Percentiles rank a stretch among this genome's conserved stretches.
Conservation (phyloP, 2,329 filamentous ascomycete species). For the Aspergillus ochraceoroseus region DNA sequence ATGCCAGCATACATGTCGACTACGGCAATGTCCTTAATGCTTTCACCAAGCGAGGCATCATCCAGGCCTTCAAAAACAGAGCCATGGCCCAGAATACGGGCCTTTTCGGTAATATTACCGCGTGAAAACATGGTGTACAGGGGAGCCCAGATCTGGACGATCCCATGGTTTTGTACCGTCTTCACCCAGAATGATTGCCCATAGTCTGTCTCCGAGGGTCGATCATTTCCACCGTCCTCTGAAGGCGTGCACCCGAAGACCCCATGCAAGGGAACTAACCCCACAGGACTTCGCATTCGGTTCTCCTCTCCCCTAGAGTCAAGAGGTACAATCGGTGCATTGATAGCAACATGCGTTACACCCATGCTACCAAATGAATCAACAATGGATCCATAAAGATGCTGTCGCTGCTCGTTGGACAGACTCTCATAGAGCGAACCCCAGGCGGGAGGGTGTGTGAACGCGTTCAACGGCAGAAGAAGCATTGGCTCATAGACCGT, state of each 20-base stretch:
- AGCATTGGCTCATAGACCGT: slow-evolving; percentile 56
- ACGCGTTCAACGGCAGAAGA: slow-evolving; percentile 50
- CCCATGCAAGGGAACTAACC: slow-evolving; percentile 66
- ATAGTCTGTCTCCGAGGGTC: slow-evolving; percentile 53
- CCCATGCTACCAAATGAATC: slow-evolving; percentile 35
- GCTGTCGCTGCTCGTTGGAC: slow-evolving; percentile 26
- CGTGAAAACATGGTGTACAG: slow-evolving; percentile 90
- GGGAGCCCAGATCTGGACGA: slow-evolving; percentile 81
- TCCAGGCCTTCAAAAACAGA: slow-evolving; percentile 34
- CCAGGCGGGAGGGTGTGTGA: slow-evolving; percentile 34
- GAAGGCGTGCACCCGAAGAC: slow-evolving; percentile 59
- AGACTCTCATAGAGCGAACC: slow-evolving; percentile 28
- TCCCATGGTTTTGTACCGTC: slow-evolving; percentile 68
- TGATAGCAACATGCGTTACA: slow-evolving; percentile 55
- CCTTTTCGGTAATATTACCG: slow-evolving; percentile 86
- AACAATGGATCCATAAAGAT: slow-evolving; percentile 43
- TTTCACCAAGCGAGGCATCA: slow-evolving; percentile 24
- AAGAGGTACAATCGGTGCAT: slow-evolving; percentile 51
- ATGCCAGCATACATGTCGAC: slow-evolving; percentile 90
- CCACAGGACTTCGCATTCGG: slow-evolving; percentile 65
- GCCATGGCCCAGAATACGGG: slow-evolving; percentile 57
- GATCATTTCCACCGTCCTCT: slow-evolving; percentile 18
- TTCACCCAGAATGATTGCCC: slow-evolving; percentile 69
- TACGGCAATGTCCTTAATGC: slow-evolving; percentile 33
- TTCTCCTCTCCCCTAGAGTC: slow-evolving; percentile 52